phyloP scores from a whole-genome alignment of 257 asterid genomes.

The Plectranthus barbatus region DNA sequence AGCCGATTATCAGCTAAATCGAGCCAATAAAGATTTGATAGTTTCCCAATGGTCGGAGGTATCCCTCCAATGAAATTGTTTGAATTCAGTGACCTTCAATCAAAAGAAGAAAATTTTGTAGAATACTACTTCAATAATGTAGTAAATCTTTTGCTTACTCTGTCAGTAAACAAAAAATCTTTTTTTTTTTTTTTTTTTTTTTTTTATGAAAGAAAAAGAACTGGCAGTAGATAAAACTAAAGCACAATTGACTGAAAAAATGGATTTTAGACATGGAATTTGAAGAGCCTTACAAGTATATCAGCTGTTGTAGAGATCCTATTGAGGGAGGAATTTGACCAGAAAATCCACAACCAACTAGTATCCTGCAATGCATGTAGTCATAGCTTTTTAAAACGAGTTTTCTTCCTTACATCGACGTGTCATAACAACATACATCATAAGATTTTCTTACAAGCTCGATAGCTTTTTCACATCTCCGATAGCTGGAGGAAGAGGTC shows the following conservation, averaged over 20 bases:
- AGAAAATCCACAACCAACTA: constrained; percentile 76
- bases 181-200: too few relatives aligned
- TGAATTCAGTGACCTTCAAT: constrained; percentile 66
- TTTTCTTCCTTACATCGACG: background rate
- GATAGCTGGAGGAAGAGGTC: constrained; percentile 59
- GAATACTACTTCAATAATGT: too few relatives aligned
- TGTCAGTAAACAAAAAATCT: too few relatives aligned
- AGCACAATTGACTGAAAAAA: too few relatives aligned
- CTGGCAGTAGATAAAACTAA: too few relatives aligned
- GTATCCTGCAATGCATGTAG: constrained; percentile 43
- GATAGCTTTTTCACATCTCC: constrained; percentile 53
- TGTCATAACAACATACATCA: background rate
- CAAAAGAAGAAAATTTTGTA: background rate
- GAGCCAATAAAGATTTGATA: constrained; percentile 55
- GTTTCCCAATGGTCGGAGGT: constrained; percentile 59
- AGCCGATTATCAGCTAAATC: constrained; percentile 82
- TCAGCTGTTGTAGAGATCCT: constrained; percentile 52
- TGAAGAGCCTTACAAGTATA: constrained; percentile 47
- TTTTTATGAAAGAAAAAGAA: too few relatives aligned
- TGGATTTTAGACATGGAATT: background rate
- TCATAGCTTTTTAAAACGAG: background rate
- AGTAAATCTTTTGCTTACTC: too few relatives aligned
- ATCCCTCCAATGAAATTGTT: constrained; percentile 62
- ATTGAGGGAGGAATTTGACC: constrained; percentile 72
- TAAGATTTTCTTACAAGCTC: constrained; percentile 49